Conservation (phyloP, 2,329 filamentous ascomycete species). For the Fusarium napiforme region DNA sequence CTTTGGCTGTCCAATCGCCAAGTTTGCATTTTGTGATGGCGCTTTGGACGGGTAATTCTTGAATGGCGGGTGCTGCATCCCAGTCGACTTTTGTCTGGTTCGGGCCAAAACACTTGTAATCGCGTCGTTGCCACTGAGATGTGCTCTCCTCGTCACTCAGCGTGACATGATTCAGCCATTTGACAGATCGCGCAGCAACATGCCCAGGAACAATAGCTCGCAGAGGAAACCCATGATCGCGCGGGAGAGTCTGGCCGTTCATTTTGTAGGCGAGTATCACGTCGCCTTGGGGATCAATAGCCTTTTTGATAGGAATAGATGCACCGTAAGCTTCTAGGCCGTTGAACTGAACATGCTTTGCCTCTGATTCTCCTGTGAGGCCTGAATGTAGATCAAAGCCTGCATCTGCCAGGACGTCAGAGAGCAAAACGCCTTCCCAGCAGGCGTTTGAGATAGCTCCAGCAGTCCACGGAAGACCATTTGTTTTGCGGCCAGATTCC, state of each 20-base stretch:
- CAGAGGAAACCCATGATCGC: conserved; percentile 74
- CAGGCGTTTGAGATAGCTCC: conserved; percentile 70
- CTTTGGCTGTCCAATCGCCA: conserved; percentile 48
- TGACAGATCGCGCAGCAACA: conserved; percentile 74
- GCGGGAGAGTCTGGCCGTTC: conserved; percentile 71
- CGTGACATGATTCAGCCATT: conserved; percentile 74
- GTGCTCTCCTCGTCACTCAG: conserved; percentile 74
- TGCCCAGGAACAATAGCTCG: conserved; percentile 72
- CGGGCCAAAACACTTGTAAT: conserved; percentile 76
- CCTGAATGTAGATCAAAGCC: conserved; percentile 58
- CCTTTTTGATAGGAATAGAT: conserved; percentile 69
- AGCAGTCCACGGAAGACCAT: conserved; percentile 68
- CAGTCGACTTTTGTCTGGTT: conserved; percentile 70
- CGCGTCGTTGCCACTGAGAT: conserved; percentile 72
- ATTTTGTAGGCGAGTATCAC: conserved; percentile 75
- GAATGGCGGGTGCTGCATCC: conserved; percentile 71
- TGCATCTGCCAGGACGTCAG: conserved; percentile 66
- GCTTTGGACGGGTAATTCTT: conserved; percentile 75
- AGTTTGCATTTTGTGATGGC: conserved; percentile 67
- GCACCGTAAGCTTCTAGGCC: conserved; percentile 70
- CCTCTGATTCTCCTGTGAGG: conserved; percentile 50
- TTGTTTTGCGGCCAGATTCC: conserved; percentile 57
- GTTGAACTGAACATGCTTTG: conserved; percentile 66
- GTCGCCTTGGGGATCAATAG: conserved; percentile 69
- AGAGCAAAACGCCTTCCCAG: conserved; percentile 67